phyloP scores from a whole-genome alignment of 257 asterid species.

The Gentiana straminea region DNA sequence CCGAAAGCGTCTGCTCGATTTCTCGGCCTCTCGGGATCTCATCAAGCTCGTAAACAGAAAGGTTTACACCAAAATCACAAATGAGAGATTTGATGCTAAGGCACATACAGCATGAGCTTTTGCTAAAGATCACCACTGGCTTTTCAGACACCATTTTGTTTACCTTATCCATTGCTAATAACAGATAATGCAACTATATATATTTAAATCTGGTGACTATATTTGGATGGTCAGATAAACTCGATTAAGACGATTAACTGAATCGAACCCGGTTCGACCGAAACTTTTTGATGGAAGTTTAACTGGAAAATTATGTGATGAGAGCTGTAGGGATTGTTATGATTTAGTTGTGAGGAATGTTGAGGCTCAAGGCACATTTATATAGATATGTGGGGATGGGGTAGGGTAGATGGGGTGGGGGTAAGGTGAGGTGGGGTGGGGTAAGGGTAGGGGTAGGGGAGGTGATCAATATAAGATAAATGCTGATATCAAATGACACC shows the following conservation, averaged over 20 bases:
- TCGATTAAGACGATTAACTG: too few species aligned
- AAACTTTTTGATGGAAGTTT: not conserved
- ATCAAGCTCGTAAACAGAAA: slow-evolving; percentile 57
- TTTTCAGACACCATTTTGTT: slow-evolving; percentile 53
- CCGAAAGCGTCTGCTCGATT: slow-evolving; percentile 54
- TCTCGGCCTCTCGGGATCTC: slow-evolving; percentile 49
- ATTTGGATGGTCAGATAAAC: too few species aligned
- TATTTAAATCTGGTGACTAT: not conserved
- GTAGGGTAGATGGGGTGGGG: slow-evolving; percentile 1
- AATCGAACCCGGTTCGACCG: not conserved
- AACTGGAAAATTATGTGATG: not conserved
- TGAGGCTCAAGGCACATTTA: slow-evolving; percentile 17
- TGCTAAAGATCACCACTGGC: slow-evolving; percentile 77
- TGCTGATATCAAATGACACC: too few species aligned
- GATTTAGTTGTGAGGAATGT: slow-evolving; percentile 32
- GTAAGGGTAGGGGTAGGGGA: not conserved
- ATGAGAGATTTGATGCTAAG: slow-evolving; percentile 58
- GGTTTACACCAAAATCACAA: slow-evolving; percentile 53
- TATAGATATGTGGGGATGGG: slow-evolving; percentile 22
- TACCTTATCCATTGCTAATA: slow-evolving; percentile 44
- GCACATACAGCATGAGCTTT: slow-evolving; percentile 58
- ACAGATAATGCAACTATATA: not conserved
- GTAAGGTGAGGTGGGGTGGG: too few species aligned
- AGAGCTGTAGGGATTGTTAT: not conserved
- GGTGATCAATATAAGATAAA: too few species aligned